These are phyloP conservation scores for Sugiyamaella americana DNA, from an alignment of 805 yeast genomes.

Conservation along the genomic window DNA sequence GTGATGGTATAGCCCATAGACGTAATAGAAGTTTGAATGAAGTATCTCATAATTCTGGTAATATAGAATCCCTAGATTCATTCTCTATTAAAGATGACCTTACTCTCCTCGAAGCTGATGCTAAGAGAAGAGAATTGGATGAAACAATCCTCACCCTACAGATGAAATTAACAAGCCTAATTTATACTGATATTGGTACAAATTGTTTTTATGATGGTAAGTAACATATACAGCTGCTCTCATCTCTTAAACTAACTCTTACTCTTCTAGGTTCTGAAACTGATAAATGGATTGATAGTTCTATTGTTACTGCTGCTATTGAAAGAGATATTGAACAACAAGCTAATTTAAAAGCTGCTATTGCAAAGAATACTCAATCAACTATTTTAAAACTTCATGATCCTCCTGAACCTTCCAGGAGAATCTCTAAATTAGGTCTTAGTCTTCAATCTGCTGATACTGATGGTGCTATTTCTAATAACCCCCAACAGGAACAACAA, in stretches of 20 bases:
- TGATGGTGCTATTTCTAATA: conserved; percentile 2
- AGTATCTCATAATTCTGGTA: background rate
- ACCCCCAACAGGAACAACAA: background rate
- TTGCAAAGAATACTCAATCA: conserved; percentile 10
- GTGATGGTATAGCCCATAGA: conserved; percentile 8
- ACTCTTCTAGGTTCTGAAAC: conserved; percentile 28
- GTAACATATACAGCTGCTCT: background rate
- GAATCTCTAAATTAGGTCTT: conserved; percentile 4
- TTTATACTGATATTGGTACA: conserved; percentile 30
- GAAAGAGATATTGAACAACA: conserved; percentile 12
- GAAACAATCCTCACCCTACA: conserved; percentile 19
- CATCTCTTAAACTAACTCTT: background rate
- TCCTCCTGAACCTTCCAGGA: conserved; percentile 11
- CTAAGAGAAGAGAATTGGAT: conserved; percentile 17
- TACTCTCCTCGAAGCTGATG: conserved; percentile 6
- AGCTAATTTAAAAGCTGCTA: conserved; percentile 10
- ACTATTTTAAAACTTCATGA: conserved; percentile 8
- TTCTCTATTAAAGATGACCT: background rate
- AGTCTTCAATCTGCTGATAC: conserved; percentile 2
- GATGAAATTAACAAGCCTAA: conserved; percentile 23
- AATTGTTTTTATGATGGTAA: conserved; percentile 23
- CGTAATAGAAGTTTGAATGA: conserved; percentile 20
- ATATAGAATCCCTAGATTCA: background rate
- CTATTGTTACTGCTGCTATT: conserved; percentile 15
- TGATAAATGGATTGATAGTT: conserved; percentile 27